These are phyloP conservation scores for Termitomyces sp. DNA, from an alignment of 768 basidiomycete species.

Conservation along the genomic window DNA sequence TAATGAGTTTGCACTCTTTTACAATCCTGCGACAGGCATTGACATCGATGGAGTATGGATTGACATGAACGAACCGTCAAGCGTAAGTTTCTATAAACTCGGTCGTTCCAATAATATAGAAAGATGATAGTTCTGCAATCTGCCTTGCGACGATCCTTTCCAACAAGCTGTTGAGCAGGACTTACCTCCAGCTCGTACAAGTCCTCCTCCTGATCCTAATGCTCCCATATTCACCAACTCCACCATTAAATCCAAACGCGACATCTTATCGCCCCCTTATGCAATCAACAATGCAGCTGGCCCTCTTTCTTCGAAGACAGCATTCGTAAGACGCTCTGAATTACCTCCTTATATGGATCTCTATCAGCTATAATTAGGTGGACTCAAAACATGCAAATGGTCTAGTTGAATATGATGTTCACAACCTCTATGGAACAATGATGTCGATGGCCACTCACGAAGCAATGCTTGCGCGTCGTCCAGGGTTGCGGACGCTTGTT, in stretches of 20 bases:
- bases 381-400: slow-evolving; percentile 51
- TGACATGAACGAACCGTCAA: slow-evolving; percentile 72
- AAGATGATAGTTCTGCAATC: slow-evolving; percentile 47
- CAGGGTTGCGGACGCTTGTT: slow-evolving; percentile 53
- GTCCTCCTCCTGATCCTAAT: slow-evolving; percentile 45
- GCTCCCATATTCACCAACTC: slow-evolving; percentile 42
- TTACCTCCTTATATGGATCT: neutral
- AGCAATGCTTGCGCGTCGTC: slow-evolving; percentile 59
- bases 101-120: neutral
- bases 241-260: slow-evolving; percentile 16
- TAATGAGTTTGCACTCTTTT: slow-evolving; percentile 54
- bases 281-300: slow-evolving; percentile 54
- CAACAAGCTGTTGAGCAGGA: slow-evolving; percentile 45
- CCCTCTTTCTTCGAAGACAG: slow-evolving; percentile 47
- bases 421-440: slow-evolving; percentile 69
- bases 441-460: slow-evolving; percentile 59
- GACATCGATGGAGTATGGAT: slow-evolving; percentile 74
- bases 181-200: slow-evolving; percentile 49
- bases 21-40: slow-evolving; percentile 43
- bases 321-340: slow-evolving; percentile 33
- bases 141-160: slow-evolving; percentile 57
- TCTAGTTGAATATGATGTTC: slow-evolving; percentile 52
- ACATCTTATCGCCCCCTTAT: slow-evolving; percentile 49
- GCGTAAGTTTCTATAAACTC: slow-evolving; percentile 29
- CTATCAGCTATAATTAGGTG: slow-evolving; percentile 21